phyloP scores from a whole-genome alignment of 2,329 filamentous ascomycete genomes.

The Aciculosporium take region DNA sequence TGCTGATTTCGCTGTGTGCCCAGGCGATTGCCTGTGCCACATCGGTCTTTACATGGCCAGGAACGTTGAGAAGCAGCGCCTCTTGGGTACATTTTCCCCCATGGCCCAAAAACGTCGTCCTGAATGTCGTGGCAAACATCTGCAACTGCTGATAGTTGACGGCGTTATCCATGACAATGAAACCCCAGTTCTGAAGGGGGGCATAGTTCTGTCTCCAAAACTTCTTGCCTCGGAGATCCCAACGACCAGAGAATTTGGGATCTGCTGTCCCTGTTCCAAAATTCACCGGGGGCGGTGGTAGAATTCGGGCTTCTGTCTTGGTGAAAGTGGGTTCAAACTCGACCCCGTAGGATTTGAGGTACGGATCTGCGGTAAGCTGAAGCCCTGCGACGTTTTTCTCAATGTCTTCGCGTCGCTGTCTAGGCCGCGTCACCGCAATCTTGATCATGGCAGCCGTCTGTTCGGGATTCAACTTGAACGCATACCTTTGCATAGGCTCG shows the following conservation, averaged over 20 bases:
- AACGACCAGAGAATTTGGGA: conserved; percentile 58
- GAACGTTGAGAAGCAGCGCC: conserved; percentile 21
- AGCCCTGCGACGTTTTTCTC: conserved; percentile 41
- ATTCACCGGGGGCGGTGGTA: conserved; percentile 56
- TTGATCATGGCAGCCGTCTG: conserved; percentile 84
- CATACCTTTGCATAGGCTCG: conserved; percentile 42
- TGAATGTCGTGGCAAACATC: conserved; percentile 28
- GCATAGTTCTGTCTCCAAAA: conserved; percentile 53
- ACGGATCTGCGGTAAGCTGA: conserved; percentile 52
- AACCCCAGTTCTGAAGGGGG: conserved; percentile 58
- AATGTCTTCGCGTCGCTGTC: conserved; percentile 53
- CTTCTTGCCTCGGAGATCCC: conserved; percentile 70
- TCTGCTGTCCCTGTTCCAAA: conserved; percentile 46
- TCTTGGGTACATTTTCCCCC: conserved; percentile 29
- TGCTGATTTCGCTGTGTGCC: conserved; percentile 35
- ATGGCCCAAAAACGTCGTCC: conserved; percentile 30
- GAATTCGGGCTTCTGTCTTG: conserved; percentile 52
- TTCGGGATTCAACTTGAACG: conserved; percentile 43
- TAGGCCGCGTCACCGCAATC: conserved; percentile 70
- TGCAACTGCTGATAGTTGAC: conserved; percentile 24
- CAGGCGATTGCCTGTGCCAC: conserved; percentile 35
- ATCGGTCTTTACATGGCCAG: conserved; percentile 21
- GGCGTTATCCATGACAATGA: conserved; percentile 50
- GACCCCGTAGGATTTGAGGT: conserved; percentile 61
- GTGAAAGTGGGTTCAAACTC: conserved; percentile 51